Percentiles rank a stretch among this genome's conserved stretches.
phyloP scores from a whole-genome alignment of 2,329 filamentous ascomycete genomes.

The Penicillium glabrum region DNA sequence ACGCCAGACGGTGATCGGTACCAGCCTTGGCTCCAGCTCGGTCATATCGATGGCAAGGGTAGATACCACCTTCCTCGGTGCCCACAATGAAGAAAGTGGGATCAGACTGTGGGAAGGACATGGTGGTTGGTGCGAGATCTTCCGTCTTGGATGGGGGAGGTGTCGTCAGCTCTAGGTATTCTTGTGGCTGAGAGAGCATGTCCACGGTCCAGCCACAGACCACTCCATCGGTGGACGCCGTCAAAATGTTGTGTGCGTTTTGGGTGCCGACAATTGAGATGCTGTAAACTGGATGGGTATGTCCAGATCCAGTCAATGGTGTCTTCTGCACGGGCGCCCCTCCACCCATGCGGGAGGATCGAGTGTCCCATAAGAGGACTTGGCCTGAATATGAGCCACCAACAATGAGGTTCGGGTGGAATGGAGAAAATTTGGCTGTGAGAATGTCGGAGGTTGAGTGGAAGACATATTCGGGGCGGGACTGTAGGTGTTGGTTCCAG shows the following conservation, averaged over 20 bases:
- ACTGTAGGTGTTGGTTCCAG: slow-evolving; percentile 95
- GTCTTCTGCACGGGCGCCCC: slow-evolving; percentile 86
- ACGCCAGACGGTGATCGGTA: slow-evolving; percentile 83
- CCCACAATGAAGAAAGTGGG: slow-evolving; percentile 97
- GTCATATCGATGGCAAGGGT: slow-evolving; percentile 95
- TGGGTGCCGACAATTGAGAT: slow-evolving; percentile 96
- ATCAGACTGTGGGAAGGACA: slow-evolving; percentile 91
- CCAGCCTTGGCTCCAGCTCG: slow-evolving; percentile 95
- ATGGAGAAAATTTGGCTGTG: slow-evolving; percentile 96
- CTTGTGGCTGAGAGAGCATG: slow-evolving; percentile 95
- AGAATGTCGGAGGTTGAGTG: slow-evolving; percentile 95
- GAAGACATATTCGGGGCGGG: slow-evolving; percentile 93
- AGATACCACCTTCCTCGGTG: slow-evolving; percentile 94
- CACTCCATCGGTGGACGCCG: slow-evolving; percentile 92
- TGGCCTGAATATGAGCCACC: slow-evolving; percentile 96
- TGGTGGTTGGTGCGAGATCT: slow-evolving; percentile 89
- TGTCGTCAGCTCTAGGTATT: slow-evolving; percentile 83
- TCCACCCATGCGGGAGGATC: slow-evolving; percentile 70
- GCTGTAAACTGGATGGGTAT: slow-evolving; percentile 95
- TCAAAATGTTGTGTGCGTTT: slow-evolving; percentile 98
- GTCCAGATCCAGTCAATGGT: slow-evolving; percentile 87
- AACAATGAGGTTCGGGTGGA: slow-evolving; percentile 93
- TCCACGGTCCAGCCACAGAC: slow-evolving; percentile 98
- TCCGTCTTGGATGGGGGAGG: slow-evolving; percentile 87
- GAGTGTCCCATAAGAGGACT: slow-evolving; percentile 94